Evolutionary conservation across 306 rosid species (phyloP).

Genomic region (Purshia tridentata): DNA sequence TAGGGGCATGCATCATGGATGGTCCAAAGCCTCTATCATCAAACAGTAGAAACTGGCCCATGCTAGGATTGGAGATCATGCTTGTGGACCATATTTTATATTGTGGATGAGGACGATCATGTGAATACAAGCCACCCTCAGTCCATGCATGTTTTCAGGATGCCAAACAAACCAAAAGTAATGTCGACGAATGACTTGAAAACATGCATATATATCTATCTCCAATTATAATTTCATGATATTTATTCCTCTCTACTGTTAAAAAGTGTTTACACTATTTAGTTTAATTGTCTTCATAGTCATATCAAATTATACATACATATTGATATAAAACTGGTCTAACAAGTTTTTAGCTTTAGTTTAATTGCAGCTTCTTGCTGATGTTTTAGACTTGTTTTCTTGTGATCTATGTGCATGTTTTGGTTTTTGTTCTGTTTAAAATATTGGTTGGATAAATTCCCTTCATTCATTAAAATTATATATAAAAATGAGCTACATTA

Average conservation of each 20-base stretch:
- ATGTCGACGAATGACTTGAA: not conserved
- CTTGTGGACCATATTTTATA: slow-evolving; percentile 1
- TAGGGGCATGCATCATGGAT: not conserved
- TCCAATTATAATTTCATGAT: not conserved
- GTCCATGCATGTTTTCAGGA: slow-evolving; percentile 17
- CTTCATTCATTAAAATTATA: not conserved
- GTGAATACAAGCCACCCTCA: slow-evolving; percentile 15
- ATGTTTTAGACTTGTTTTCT: not conserved
- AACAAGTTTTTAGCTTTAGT: no score
- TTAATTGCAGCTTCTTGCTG: no score
- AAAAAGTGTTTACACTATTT: no score
- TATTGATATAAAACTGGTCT: not conserved
- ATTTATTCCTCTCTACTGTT: not conserved
- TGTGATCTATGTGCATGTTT: slow-evolving; percentile 1
- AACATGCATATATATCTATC: not conserved
- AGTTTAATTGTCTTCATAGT: not conserved
- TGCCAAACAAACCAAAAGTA: slow-evolving; percentile 14
- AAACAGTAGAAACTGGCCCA: slow-evolving; percentile 8
- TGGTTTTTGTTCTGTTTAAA: not conserved
- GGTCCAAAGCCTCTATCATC: slow-evolving; percentile 19
- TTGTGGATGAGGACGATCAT: slow-evolving; percentile 7
- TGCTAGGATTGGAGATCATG: slow-evolving; percentile 13
- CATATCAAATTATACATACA: not conserved
- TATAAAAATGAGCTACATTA: no score
- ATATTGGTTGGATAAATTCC: not conserved